Conservation (phyloP, 1,284 basidiomycete species). For the Thelephora terrestris region DNA sequence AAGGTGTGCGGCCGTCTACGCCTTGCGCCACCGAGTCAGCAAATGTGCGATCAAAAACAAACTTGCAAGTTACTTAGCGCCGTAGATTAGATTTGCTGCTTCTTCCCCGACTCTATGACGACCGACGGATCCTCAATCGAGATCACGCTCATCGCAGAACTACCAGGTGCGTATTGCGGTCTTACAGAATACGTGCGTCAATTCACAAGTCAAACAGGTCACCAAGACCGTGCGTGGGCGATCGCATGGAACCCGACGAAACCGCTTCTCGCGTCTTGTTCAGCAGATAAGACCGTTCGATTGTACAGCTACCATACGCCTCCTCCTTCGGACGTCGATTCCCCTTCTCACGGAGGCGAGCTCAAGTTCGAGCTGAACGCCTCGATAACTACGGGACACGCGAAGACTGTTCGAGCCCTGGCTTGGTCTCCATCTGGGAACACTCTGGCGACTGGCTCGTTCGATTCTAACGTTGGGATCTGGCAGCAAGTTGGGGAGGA, state of each 20-base stretch:
- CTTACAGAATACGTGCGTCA: not conserved
- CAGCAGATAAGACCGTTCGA: constrained; percentile 87
- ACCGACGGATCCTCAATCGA: constrained; percentile 18
- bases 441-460: constrained; percentile 90
- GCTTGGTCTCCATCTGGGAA: constrained; percentile 88
- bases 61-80: not conserved
- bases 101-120: not conserved
- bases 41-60: no score
- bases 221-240: constrained; percentile 83
- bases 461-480: constrained; percentile 87
- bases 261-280: constrained; percentile 85
- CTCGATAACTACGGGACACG: constrained; percentile 76
- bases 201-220: constrained; percentile 37
- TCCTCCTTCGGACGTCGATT: constrained; percentile 9
- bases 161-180: constrained; percentile 18
- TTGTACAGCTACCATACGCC: constrained; percentile 61
- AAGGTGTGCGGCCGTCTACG: no score
- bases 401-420: constrained; percentile 82
- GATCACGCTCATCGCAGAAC: constrained; percentile 19
- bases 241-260: constrained; percentile 87
- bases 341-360: constrained; percentile 4
- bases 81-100: not conserved
- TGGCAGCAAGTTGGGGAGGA: constrained; percentile 67
- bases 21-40: no score
- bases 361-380: constrained; percentile 44